Evolutionary conservation across 176 grass and related monocot genomes (phyloP).

Genomic region (Echinochloa phyllopogon): DNA sequence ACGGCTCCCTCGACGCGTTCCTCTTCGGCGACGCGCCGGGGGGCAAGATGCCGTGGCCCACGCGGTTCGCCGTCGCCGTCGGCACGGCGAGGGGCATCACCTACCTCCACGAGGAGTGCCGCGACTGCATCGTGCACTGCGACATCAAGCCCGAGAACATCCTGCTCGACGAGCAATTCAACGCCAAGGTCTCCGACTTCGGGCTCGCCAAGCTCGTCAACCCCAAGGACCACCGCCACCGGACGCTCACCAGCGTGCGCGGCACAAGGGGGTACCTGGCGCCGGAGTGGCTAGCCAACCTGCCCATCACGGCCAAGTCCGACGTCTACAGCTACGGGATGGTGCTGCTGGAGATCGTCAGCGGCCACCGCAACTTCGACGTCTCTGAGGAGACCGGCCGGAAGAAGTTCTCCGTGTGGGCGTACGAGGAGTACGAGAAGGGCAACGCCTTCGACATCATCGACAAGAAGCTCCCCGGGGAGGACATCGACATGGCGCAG

Average conservation of each 20-base stretch:
- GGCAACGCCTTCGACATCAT: conserved; percentile 51
- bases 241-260: conserved; percentile 80
- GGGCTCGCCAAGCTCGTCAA: conserved; percentile 90
- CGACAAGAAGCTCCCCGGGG: conserved; percentile 51
- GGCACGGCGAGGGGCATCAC: conserved; percentile 91
- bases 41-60: conserved; percentile 58
- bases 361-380: conserved; percentile 86
- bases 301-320: conserved; percentile 89
- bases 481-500: conserved; percentile 77
- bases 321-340: conserved; percentile 98
- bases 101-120: conserved; percentile 98
- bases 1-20: conserved; percentile 75
- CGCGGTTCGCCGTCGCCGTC: conserved; percentile 72
- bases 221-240: conserved; percentile 88
- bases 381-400: conserved; percentile 67
- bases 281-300: conserved; percentile 95
- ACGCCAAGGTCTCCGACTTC: conserved; percentile 97
- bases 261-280: conserved; percentile 90
- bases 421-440: conserved; percentile 87
- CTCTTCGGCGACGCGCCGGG: conserved; percentile 62
- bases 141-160: conserved; percentile 99
- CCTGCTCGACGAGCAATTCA: conserved; percentile 82
- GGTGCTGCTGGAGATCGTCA: conserved; percentile 91
- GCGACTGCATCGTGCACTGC: conserved; percentile 97
- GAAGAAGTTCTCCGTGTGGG: conserved; percentile 93